These are phyloP conservation scores for Penicillium nordicum DNA, from an alignment of 2,329 filamentous ascomycete species.

Conservation along the genomic window DNA sequence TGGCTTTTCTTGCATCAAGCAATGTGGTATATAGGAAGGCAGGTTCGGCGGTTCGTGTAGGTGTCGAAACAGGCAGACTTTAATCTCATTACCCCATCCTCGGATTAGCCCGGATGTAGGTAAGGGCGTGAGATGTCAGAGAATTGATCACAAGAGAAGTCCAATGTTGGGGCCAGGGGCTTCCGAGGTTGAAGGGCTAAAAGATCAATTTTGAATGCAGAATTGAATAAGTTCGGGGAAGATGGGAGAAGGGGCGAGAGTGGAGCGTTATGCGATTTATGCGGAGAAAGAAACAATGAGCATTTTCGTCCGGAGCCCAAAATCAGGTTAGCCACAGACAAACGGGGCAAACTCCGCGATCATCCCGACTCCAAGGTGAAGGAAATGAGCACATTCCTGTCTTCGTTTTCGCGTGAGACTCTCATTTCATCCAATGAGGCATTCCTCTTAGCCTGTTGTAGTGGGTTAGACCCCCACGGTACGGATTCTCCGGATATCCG, in stretches of 20 bases:
- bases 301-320: background rate
- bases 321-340: slow-evolving; percentile 1
- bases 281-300: slow-evolving; percentile 16
- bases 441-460: slow-evolving; percentile 6
- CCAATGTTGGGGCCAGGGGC: background rate
- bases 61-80: slow-evolving; percentile 14
- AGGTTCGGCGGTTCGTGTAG: slow-evolving; percentile 8
- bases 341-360: slow-evolving; percentile 11
- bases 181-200: background rate
- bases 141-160: background rate
- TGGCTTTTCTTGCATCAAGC: slow-evolving; percentile 73
- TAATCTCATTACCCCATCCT: slow-evolving; percentile 19
- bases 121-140: background rate
- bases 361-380: background rate
- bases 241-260: slow-evolving; percentile 14
- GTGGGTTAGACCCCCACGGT: slow-evolving; percentile 11
- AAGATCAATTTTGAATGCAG: background rate
- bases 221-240: slow-evolving; percentile 16
- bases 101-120: slow-evolving; percentile 4
- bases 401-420: background rate
- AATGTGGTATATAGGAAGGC: background rate
- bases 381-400: background rate
- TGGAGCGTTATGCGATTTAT: slow-evolving; percentile 20
- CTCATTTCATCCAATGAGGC: background rate
- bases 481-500: slow-evolving; percentile 20